Evolutionary conservation across 164 flowering plant species (phyloP), one percentile per base, ranked within the genome.

Genomic region (Umbilicus rupestris): DNA sequence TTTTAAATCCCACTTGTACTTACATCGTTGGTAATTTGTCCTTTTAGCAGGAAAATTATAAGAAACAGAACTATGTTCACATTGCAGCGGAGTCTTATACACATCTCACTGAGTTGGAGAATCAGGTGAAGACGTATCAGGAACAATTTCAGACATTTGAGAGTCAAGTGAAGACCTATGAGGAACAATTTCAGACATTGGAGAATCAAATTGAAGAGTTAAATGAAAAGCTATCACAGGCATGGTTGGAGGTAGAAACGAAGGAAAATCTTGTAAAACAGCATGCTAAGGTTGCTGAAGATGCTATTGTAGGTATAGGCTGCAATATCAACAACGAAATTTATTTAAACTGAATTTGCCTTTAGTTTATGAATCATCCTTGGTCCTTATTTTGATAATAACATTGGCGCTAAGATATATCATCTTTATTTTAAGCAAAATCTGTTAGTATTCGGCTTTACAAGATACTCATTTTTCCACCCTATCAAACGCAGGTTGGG

Each of bases 201-300:
- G 82, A 84, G 70, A 76, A 76, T 49, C 77, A 82, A 68, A 72
- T 84, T 42, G 59, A 75, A 15, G 78, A 71, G 24, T 60, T 85
- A 50, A 82, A 83, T 76, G 88, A 88, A 66, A 82, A 85, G 68
- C 76, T 86, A 15, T 70, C 81, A 8, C 71, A 73, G 30, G 84
- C 89, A 12, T 66, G 81, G 55, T 70, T 84, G 22, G 91, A 86
- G 76, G 79, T 85, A 71, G 78, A 78, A 47, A 73, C 83, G 3
- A 88, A 86, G 78, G 95, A 86, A 11, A 80, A 77, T 69, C 70
- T 85, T 49, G 92, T 85, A 62, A 88, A 87, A 70, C 92, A 88
- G 69, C 96, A 88, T 68, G 79, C 88, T 16, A 88, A 88, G 77
- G 96, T 88, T 74, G 96, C 96, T 59, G 96, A 88, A 79, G 96